Evolutionary conservation across 139 green algal species (phyloP), one percentile per base, ranked within the genome.

Genomic region (Chlamydomonas sphaeroides): DNA sequence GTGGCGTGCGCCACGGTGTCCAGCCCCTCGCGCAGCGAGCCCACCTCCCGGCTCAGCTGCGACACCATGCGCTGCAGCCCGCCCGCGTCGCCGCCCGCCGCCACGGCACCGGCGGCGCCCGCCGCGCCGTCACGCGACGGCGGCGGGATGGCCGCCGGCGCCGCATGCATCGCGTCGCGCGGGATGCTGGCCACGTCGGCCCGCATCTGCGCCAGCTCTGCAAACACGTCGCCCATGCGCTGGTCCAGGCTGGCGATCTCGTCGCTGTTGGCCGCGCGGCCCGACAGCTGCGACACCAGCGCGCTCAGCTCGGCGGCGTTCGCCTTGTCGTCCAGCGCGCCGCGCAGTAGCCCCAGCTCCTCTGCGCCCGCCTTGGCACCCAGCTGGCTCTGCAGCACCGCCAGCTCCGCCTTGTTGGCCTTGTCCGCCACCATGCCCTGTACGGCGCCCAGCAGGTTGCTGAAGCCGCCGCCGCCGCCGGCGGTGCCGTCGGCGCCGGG

Each of bases 1-100:
- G 87, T 61, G 6, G 87, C 87, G 49, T 90, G 83, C 6, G 87
- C 78, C 30, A 90, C 59, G 39, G 84, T 68, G 42, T 90, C 87
- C 68, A 88, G 51, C 23, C 71, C 39, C 56, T 87, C 80, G 18
- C 67, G 74, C 69, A 90, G 71, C 23, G 35, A 72, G 45, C 68
- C 65, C 35, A 86, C 65, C 65, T 83, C 65, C 21, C 77, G 49
- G 35, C 38, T 75, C 8, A 76, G 65, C 65, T 32, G 32, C 45
- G 62, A 30, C 20, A 82, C 32, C 62, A 82, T 36, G 25, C 75
- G 75, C 65, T 67, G 26, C 65, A 76, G 65, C 3, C 25, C 65
- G 33, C 39, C 45, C 38, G 15, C 76, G 23, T 38, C 48, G 10
- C n/a, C 3, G 1, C 2, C 69, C n/a, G 59, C 33, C 8, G 41